Conservation (phyloP, 306 rosid genomes). For the Cucumis sativus region DNA sequence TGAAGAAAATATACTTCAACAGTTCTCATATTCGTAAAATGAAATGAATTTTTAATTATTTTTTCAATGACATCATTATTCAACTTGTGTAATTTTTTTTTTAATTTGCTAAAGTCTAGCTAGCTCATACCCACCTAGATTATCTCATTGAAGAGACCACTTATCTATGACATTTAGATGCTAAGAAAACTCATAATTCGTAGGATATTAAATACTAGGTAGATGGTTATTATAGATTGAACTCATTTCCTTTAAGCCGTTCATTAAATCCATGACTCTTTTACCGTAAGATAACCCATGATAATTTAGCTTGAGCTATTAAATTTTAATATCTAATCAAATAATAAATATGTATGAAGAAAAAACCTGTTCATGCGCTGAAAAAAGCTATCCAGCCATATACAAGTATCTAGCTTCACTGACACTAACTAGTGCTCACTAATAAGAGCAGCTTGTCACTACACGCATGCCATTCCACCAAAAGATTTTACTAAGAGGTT, state of each 20-base stretch:
- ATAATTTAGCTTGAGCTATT: background rate
- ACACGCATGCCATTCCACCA: background rate
- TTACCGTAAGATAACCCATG: too few species aligned
- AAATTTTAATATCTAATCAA: background rate
- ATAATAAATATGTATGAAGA: background rate
- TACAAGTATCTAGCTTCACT: background rate
- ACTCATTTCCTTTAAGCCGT: too few species aligned
- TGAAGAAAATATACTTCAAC: background rate
- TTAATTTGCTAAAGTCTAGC: background rate
- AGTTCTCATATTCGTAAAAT: background rate
- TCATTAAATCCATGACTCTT: too few species aligned
- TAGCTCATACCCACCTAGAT: too few species aligned
- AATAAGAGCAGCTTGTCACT: background rate
- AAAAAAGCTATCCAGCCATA: background rate
- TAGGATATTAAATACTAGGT: too few species aligned
- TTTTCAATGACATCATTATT: background rate
- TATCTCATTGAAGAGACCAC: too few species aligned
- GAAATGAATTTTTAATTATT: background rate
- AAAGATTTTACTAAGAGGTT: background rate
- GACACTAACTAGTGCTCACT: background rate
- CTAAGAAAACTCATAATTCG: too few species aligned
- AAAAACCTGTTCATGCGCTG: background rate
- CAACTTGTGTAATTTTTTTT: background rate
- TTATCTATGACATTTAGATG: too few species aligned
- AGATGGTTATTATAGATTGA: too few species aligned